These are phyloP conservation scores for Botryotinia calthae DNA, from an alignment of 2,329 filamentous ascomycete genomes.

Conservation along the genomic window DNA sequence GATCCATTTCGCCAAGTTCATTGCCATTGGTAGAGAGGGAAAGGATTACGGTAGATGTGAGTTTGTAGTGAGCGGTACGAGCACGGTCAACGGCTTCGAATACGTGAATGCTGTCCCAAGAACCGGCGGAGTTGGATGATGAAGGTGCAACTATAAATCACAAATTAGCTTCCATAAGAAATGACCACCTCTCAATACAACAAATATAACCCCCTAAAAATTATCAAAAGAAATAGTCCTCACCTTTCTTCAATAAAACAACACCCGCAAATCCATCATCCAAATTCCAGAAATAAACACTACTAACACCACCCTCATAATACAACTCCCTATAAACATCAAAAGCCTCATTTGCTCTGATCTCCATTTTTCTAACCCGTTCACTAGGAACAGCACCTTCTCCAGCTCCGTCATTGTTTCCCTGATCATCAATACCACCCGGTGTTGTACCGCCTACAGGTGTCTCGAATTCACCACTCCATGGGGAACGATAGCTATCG, in stretches of 20 bases:
- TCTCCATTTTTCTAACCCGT: conserved; percentile 87
- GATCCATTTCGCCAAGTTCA: conserved; percentile 78
- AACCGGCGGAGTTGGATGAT: conserved; percentile 66
- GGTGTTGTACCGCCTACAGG: conserved; percentile 66
- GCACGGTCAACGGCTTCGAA: conserved; percentile 94
- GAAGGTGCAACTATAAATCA: conserved; percentile 58
- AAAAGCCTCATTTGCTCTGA: conserved; percentile 92
- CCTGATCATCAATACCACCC: conserved; percentile 50
- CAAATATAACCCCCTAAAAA: neutral
- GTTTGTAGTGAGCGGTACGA: conserved; percentile 91
- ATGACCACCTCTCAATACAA: neutral
- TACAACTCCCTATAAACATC: conserved; percentile 96
- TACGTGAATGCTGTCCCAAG: conserved; percentile 98
- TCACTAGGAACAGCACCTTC: conserved; percentile 89
- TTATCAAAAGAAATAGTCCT: conserved; percentile 35
- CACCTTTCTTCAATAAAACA: conserved; percentile 91
- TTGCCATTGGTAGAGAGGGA: conserved; percentile 70
- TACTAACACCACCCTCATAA: conserved; percentile 93
- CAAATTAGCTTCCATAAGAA: conserved; percentile 15
- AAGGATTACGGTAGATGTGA: conserved; percentile 94
- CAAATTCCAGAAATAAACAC: conserved; percentile 97
- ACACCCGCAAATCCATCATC: conserved; percentile 98
- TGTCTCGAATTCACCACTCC: conserved; percentile 98
- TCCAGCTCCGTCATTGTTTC: conserved; percentile 57
- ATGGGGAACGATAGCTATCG: conserved; percentile 96